Base-by-base conservation (phyloP, 192 early-diverging fungal genomes). In the Chytriomyces sp. region DNA sequence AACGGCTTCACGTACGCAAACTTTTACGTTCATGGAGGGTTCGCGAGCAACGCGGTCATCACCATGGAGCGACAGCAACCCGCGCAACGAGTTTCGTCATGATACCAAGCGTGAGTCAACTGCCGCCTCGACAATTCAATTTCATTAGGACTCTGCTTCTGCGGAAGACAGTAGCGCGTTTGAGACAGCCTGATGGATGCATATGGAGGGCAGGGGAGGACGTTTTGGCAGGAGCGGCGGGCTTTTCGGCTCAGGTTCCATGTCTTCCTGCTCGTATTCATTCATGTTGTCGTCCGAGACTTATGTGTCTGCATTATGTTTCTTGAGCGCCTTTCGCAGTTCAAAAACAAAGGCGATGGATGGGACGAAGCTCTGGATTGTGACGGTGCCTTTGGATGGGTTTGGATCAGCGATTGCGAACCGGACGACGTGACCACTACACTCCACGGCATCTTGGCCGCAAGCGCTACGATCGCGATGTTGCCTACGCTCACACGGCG, bases 231-330 rank as follows among this genome's bases (percentile, higher is more conserved):
- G 22, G 19, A 17, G 56, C 56, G 22, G 56, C 31, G 17, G 56
- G 19, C 12, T 17, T 28, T 4, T 52, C 52, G 17, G 54, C 10
- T 68, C 65, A 1, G 65, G 55, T 8, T 68, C 65, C 36, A 55
- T 53, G 0, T 68, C 65, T n/a, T 68, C 65, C 52, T 65, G 40
- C 28, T 65, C 64, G 58, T 79, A 82, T 34, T 75, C 69, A 53
- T 82, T 82, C 3, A n/a, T 62, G 17, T 75, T 75, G 19, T 81
- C 80, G 64, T 70, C 66, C 17, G 75, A 75, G 52, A 67, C 53
- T 36, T 77, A 73, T 4, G 67, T 34, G 25, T 76, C 75, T 25
- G 70, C 57, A 17, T 74, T 37, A 6, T 64, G 58, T 54, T 77
- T 77, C 30, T 70, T 64, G 62, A 82, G 64, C 2, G 58, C 74